Evolutionary conservation across 306 rosid genomes (phyloP), one percentile per base, ranked within the genome.

Genomic region (Malus sylvestris): DNA sequence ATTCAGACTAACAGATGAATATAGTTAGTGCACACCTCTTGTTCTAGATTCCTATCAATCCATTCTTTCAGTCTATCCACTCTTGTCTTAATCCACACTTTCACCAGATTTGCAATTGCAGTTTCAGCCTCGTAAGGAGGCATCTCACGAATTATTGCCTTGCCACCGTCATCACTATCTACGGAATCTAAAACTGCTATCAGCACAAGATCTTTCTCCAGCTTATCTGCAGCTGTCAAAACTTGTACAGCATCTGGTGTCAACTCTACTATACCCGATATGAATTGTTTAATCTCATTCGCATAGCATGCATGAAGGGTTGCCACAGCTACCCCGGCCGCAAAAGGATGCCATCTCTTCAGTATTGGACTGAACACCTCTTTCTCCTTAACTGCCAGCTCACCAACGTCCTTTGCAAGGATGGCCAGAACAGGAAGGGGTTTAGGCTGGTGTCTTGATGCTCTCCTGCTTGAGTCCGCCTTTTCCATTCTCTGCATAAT

Each of bases 121-220:
- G 91, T 80, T 85, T 95, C 97, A 72, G 97, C 97, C 84, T 95
- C 99, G 62, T 63, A 95, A 70, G 99, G 97, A 76, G 97, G 97
- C 99, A 95, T 92, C 88, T 95, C 99, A 22, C 99, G 97, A 73
- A 95, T 95, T 84, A 95, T 89, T 79, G 96, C 97, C 86, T 95
- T 95, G 71, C 97, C 99, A 68, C 99, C 99, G 58, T 95, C 99
- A 20, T 95, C 97, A 68, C 97, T 92, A 60, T 92, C 99, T 29
- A 92, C 99, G 9, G 99, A 92, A 85, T 95, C 99, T 81, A 89
- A 93, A 59, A 92, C 97, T 32, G 99, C 97, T 79, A 95, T 90
- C 73, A 84, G 96, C 78, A 92, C 99, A 74, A 95, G 99, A 85
- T 95, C 96, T 81, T 90, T 95, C 93, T 95, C 99, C 81, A 95